Evolutionary conservation across 2,329 filamentous ascomycete genomes (phyloP).

Genomic region (Fusarium sulawesiense): DNA sequence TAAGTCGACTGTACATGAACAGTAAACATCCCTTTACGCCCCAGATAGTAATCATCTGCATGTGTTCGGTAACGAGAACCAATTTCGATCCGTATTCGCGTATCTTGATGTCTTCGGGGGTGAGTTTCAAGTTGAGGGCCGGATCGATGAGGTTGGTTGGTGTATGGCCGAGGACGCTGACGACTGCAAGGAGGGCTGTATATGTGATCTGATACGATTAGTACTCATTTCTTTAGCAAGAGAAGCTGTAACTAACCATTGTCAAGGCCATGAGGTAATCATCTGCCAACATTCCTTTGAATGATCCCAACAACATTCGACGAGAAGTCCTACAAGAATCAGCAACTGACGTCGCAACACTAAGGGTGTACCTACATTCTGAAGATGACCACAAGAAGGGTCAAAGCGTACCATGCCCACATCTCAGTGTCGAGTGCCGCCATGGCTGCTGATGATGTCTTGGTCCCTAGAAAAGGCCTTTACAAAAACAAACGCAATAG

Average conservation of each 20-base stretch:
- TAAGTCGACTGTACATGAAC: slow-evolving; percentile 65
- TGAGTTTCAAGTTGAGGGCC: slow-evolving; percentile 58
- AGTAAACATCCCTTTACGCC: slow-evolving; percentile 64
- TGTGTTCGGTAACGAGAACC: slow-evolving; percentile 69
- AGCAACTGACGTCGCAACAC: neutral
- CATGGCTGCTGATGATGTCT: slow-evolving; percentile 21
- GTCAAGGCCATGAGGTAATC: slow-evolving; percentile 67
- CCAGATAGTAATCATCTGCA: slow-evolving; percentile 69
- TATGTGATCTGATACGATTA: slow-evolving; percentile 28
- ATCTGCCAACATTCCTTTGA: slow-evolving; percentile 61
- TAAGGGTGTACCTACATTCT: slow-evolving; percentile 51
- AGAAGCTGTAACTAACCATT: slow-evolving; percentile 51
- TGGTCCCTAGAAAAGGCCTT: neutral
- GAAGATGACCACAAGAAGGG: slow-evolving; percentile 51
- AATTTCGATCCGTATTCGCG: slow-evolving; percentile 67
- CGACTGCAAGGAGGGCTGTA: slow-evolving; percentile 37
- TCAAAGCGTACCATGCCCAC: slow-evolving; percentile 58
- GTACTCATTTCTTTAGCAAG: accelerated
- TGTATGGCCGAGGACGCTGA: slow-evolving; percentile 48
- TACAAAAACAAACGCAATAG: slow-evolving; percentile 2
- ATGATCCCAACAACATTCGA: slow-evolving; percentile 54
- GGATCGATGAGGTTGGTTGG: slow-evolving; percentile 69
- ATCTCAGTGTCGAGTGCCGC: slow-evolving; percentile 50
- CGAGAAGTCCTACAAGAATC: slow-evolving; percentile 49
- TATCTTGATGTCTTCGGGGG: slow-evolving; percentile 55